Conservation (phyloP, 2,329 filamentous ascomycete species). For the Niveomyces coronatus region DNA sequence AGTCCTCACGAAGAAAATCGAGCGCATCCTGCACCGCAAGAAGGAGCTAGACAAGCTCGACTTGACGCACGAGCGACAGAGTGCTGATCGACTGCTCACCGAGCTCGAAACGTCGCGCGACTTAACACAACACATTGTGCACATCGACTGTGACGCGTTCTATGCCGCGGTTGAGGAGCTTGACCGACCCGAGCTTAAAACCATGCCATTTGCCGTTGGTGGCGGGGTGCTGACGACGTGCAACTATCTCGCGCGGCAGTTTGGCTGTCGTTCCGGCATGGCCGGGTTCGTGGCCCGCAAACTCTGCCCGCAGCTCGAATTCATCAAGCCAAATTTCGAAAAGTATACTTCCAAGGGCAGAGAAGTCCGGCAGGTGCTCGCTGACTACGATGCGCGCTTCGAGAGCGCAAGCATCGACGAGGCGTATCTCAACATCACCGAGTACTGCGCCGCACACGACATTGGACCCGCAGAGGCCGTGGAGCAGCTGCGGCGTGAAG, state of each 20-base stretch:
- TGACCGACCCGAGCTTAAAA: slow-evolving; percentile 71
- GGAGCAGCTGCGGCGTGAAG: slow-evolving; percentile 63
- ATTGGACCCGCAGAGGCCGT: slow-evolving; percentile 65
- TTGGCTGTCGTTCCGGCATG: slow-evolving; percentile 90
- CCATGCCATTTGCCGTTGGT: slow-evolving; percentile 86
- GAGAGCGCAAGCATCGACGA: slow-evolving; percentile 94
- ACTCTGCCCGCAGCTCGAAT: slow-evolving; percentile 75
- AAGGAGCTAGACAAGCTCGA: slow-evolving; percentile 65
- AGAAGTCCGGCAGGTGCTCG: slow-evolving; percentile 73
- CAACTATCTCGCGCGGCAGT: slow-evolving; percentile 86
- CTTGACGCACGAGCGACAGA: slow-evolving; percentile 59
- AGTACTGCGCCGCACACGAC: slow-evolving; percentile 63
- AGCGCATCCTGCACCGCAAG: slow-evolving; percentile 66
- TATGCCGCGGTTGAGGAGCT: slow-evolving; percentile 89
- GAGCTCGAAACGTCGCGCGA: slow-evolving; percentile 73
- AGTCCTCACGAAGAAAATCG: slow-evolving; percentile 75
- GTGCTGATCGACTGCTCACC: slow-evolving; percentile 70
- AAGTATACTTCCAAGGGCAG: slow-evolving; percentile 88
- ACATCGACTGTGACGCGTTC: slow-evolving; percentile 96
- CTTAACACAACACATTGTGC: slow-evolving; percentile 74
- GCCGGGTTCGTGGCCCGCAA: slow-evolving; percentile 92
- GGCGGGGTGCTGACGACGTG: slow-evolving; percentile 53
- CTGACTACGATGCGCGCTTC: slow-evolving; percentile 80
- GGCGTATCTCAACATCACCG: slow-evolving; percentile 89
- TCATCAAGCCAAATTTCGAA: slow-evolving; percentile 74